phyloP scores from a whole-genome alignment of 495 filamentous ascomycete genomes.

The Penicillium malachiteum region DNA sequence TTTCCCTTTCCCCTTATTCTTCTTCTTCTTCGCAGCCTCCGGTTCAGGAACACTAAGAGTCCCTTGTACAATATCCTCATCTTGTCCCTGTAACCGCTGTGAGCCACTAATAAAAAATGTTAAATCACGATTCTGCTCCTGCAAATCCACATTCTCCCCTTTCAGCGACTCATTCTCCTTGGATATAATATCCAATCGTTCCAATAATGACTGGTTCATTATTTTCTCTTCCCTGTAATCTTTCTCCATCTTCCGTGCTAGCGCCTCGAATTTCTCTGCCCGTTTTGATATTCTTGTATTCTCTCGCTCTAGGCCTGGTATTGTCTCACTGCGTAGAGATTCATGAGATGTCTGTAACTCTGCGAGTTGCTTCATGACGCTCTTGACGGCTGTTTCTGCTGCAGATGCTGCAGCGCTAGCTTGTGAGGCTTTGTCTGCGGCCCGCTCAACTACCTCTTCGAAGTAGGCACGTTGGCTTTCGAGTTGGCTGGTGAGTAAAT shows the following conservation, averaged over 20 bases:
- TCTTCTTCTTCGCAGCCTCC: slow-evolving; percentile 53
- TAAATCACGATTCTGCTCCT: slow-evolving; percentile 87
- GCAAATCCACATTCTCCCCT: slow-evolving; percentile 58
- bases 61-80: slow-evolving; percentile 59
- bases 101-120: slow-evolving; percentile 83
- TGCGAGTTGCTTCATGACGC: slow-evolving; percentile 51
- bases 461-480: slow-evolving; percentile 92
- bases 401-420: slow-evolving; percentile 64
- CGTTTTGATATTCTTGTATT: slow-evolving; percentile 63
- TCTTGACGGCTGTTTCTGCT: slow-evolving; percentile 54
- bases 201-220: slow-evolving; percentile 74
- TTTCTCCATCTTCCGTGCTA: slow-evolving; percentile 74
- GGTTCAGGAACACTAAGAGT: slow-evolving; percentile 53
- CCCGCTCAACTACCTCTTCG: slow-evolving; percentile 87
- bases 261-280: slow-evolving; percentile 66
- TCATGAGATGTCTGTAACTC: slow-evolving; percentile 56
- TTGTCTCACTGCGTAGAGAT: slow-evolving; percentile 52
- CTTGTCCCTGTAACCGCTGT: slow-evolving; percentile 72
- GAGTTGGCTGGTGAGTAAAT: slow-evolving; percentile 85
- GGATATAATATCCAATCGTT: slow-evolving; percentile 67
- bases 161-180: slow-evolving; percentile 54
- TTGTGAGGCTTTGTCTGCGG: slow-evolving; percentile 83
- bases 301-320: slow-evolving; percentile 69
- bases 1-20: slow-evolving; percentile 48
- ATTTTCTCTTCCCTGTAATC: slow-evolving; percentile 85